These are phyloP conservation scores for Penicillium sp. DNA, from an alignment of 2,329 filamentous ascomycete genomes.

Conservation along the genomic window DNA sequence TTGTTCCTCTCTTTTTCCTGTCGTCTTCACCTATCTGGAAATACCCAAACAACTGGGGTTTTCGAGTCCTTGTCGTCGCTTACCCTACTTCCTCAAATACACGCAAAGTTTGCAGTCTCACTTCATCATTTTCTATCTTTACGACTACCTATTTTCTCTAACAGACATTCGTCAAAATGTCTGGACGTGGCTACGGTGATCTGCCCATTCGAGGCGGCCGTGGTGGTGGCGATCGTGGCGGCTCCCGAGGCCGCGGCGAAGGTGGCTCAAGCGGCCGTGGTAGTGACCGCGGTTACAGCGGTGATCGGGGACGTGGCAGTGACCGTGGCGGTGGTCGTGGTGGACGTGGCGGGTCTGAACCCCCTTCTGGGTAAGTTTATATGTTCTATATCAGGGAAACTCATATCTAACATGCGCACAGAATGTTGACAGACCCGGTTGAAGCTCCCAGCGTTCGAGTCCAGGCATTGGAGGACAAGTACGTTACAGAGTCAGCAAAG, in stretches of 20 bases:
- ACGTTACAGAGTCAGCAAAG: not conserved
- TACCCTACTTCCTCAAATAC: not conserved
- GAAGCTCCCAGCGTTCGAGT: not conserved
- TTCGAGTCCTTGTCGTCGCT: not conserved
- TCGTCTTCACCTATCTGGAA: not conserved
- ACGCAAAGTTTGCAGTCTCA: not conserved
- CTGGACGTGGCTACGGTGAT: not conserved
- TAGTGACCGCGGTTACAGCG: conserved; percentile 4
- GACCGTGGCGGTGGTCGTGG: conserved; percentile 1
- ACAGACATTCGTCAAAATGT: not conserved
- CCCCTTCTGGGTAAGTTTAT: not conserved
- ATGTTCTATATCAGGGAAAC: not conserved
- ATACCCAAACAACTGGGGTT: not conserved
- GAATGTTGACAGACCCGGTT: not conserved
- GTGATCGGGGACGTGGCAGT: conserved; percentile 3
- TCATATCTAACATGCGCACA: conserved; percentile 3
- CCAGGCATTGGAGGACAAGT: conserved; percentile 5
- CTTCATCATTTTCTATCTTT: not conserved
- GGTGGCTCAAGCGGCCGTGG: conserved; percentile 1
- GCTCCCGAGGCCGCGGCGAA: not conserved
- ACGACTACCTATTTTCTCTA: not conserved
- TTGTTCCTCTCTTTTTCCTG: not conserved
- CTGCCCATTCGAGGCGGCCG: conserved; percentile 6
- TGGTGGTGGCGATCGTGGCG: conserved; percentile 1
- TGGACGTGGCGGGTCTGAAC: not conserved